Conservation (phyloP, 2,329 filamentous ascomycete genomes). For the Penicillium sp. region DNA sequence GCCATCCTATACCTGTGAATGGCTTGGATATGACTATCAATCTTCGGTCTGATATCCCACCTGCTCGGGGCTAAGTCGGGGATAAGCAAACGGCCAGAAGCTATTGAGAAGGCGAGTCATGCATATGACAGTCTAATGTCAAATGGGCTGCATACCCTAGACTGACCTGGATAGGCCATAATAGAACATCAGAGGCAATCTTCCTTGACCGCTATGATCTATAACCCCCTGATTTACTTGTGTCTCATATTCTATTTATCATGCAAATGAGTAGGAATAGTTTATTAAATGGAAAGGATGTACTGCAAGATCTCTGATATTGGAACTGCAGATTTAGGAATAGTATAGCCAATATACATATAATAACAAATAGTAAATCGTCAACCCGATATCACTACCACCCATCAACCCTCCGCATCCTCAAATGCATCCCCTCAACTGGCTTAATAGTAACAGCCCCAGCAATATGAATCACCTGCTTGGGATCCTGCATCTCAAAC, state of each 20-base stretch:
- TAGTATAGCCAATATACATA: not conserved
- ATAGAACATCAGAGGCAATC: too few species aligned
- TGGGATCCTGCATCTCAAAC: conserved; percentile 38
- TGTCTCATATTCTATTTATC: too few species aligned
- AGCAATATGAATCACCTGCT: conserved; percentile 35
- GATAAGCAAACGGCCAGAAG: not conserved
- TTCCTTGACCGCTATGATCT: too few species aligned
- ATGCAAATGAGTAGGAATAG: too few species aligned
- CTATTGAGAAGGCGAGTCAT: not conserved
- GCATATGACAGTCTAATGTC: too few species aligned
- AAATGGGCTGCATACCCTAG: too few species aligned
- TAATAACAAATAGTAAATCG: not conserved
- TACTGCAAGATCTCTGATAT: too few species aligned
- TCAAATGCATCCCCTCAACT: conserved; percentile 39
- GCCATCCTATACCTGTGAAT: not conserved
- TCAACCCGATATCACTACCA: conserved; percentile 24
- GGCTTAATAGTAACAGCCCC: conserved; percentile 42
- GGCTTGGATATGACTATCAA: not conserved
- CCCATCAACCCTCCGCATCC: conserved; percentile 31
- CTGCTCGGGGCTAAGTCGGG: not conserved
- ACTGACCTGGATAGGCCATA: too few species aligned
- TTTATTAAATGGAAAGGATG: too few species aligned
- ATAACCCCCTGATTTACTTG: too few species aligned
- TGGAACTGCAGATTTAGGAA: too few species aligned
- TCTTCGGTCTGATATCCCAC: not conserved